Conservation (phyloP, 2,329 filamentous ascomycete species). For the Talaromyces verruculosus region DNA sequence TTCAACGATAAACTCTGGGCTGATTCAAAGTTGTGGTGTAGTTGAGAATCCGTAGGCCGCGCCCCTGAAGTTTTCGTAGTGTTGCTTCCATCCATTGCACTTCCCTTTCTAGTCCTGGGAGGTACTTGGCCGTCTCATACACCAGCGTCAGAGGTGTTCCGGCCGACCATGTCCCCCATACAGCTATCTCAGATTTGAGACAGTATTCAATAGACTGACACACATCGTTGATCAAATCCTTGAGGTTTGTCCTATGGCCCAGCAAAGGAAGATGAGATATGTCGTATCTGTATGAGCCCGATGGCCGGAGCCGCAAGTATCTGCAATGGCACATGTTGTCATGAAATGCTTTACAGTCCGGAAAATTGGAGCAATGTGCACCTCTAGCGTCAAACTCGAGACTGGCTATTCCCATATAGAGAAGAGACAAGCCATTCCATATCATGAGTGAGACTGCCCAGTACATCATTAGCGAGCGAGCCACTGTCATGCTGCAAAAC, state of each 20-base stretch:
- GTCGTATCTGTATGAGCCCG: slow-evolving; percentile 19
- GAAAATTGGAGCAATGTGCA: slow-evolving; percentile 16
- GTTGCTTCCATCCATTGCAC: slow-evolving; percentile 22
- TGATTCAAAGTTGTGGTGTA: slow-evolving; percentile 19
- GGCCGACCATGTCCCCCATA: slow-evolving; percentile 20
- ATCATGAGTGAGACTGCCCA: slow-evolving; percentile 37
- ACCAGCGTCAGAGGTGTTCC: slow-evolving; percentile 19
- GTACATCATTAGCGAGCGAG: slow-evolving; percentile 33
- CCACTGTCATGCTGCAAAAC: slow-evolving; percentile 31
- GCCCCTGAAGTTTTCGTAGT: slow-evolving; percentile 17
- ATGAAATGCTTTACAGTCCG: slow-evolving; percentile 10
- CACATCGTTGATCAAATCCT: slow-evolving; percentile 33
- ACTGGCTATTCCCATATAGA: slow-evolving; percentile 31
- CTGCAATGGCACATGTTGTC: slow-evolving; percentile 18
- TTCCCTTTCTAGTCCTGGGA: slow-evolving; percentile 17
- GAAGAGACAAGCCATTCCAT: slow-evolving; percentile 35
- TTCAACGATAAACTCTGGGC: neutral
- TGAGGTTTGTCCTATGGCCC: slow-evolving; percentile 29
- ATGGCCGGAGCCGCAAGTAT: slow-evolving; percentile 3
- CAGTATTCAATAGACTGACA: slow-evolving; percentile 40
- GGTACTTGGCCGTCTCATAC: slow-evolving; percentile 19
- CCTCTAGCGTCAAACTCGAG: slow-evolving; percentile 21
- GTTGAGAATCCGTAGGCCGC: slow-evolving; percentile 19
- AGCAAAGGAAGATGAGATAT: slow-evolving; percentile 27
- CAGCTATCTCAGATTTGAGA: slow-evolving; percentile 27